A percentile compares a stretch with the other conserved stretches of the same genome.
Evolutionary conservation across 495 filamentous ascomycete species (phyloP).

Genomic region (Neurospora sp.): DNA sequence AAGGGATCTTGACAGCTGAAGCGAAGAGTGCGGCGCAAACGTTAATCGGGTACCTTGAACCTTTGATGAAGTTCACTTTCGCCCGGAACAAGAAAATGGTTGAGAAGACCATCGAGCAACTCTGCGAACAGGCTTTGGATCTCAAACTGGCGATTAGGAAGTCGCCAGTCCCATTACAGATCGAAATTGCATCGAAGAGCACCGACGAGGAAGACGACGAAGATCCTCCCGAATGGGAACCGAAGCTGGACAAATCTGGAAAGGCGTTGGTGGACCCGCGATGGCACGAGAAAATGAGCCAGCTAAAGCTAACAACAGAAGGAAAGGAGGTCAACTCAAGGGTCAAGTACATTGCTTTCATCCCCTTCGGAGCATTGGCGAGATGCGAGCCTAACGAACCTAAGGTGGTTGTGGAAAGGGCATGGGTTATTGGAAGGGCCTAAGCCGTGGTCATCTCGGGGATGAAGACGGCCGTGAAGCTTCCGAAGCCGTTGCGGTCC

Average conservation of each 20-base stretch:
- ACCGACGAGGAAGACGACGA: background rate
- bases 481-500: background rate
- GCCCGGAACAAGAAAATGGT: background rate
- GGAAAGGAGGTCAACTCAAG: background rate
- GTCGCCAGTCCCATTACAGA: background rate
- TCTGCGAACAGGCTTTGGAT: slow-evolving; percentile 7
- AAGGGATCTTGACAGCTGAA: background rate
- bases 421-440: background rate
- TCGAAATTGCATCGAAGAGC: slow-evolving; percentile 3
- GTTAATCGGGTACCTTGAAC: background rate
- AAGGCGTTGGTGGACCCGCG: background rate
- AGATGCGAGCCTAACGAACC: background rate
- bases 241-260: background rate
- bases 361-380: slow-evolving; percentile 8
- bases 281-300: background rate
- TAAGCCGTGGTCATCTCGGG: background rate
- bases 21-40: background rate
- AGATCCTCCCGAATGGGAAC: slow-evolving; percentile 1
- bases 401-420: background rate
- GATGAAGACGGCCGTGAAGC: too few species aligned
- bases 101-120: background rate
- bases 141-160: slow-evolving; percentile 7
- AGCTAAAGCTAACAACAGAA: background rate
- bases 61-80: background rate
- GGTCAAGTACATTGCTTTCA: background rate